Base-by-base conservation (phyloP, 352 stramenopile species). In the Phytophthora hybrid region DNA sequence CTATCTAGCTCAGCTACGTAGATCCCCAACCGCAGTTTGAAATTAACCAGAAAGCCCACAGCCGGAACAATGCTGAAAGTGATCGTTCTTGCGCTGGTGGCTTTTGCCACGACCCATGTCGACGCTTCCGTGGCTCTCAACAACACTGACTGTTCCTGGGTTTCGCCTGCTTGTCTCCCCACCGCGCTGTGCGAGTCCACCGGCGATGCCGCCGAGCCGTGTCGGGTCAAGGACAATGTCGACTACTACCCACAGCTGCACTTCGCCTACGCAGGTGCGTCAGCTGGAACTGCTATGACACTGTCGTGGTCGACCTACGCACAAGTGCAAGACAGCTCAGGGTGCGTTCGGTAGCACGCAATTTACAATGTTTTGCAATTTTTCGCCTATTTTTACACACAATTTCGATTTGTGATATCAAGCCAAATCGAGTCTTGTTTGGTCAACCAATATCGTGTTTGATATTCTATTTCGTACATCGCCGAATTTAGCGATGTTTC, bases 221-320 rank as follows among this genome's bases (percentile, higher is more conserved):
- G 67, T 29, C 67, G 34, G 31, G 37, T 68, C 23, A 73, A 73
- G 19, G 39, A 68, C 23, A 44, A 62, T 16, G 66, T 58, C 8
- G 70, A 81, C 37, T 78, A 56, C 21, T 52, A 58, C 14, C 82
- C 83, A 3, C 77, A 87, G 49, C 23, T 89, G 26, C 83, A 89
- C 55, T 51, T 89, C 14, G 78, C 83, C 41, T 89, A 79, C 49
- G 79, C 83, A 13, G 81, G 81, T 19, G 53, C 11, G 0, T 54
- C 64, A 8, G 52, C 77, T 13, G 80, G 82, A 39, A 86, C 80
- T 0, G 72, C 52, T 11, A 88, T 90, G 80, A 83, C 76, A 0
- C 29, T 90, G 41, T 90, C 82, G 4, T 90, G 82, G 82, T 60
- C 14, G 23, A 89, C 82, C 1, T 88, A 82, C 49, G 66, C 76